phyloP scores from a whole-genome alignment of 2,329 filamentous ascomycete species.

The Coniochaeta pulveracea region DNA sequence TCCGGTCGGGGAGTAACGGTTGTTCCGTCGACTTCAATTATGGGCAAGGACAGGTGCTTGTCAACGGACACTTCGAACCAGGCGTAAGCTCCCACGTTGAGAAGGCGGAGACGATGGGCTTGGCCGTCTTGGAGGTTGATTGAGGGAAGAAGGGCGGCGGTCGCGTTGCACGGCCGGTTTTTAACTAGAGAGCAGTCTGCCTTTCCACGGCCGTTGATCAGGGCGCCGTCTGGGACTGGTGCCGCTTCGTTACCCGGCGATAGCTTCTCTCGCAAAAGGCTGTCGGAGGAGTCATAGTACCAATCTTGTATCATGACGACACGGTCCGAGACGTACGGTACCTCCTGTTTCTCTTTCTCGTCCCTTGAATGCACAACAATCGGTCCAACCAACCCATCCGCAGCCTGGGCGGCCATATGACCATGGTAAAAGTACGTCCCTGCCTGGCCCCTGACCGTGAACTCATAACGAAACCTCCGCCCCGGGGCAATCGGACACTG shows the following conservation, averaged over 20 bases:
- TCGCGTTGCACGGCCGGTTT: conserved; percentile 30
- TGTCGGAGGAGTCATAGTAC: conserved; percentile 46
- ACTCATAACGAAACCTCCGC: conserved; percentile 27
- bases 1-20: conserved; percentile 48
- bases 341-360: conserved; percentile 32
- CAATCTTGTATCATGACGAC: conserved; percentile 58
- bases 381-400: conserved; percentile 55
- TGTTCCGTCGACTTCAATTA: conserved; percentile 63
- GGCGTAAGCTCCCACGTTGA: conserved; percentile 61
- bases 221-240: conserved; percentile 31
- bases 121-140: conserved; percentile 39
- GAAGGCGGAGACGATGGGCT: conserved; percentile 53
- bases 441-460: conserved; percentile 14
- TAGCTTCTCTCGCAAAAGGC: conserved; percentile 23
- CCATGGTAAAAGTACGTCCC: conserved; percentile 27
- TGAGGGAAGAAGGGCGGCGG: conserved; percentile 22
- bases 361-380: conserved; percentile 50
- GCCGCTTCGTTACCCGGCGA: conserved; percentile 28
- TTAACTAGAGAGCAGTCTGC: conserved; percentile 26
- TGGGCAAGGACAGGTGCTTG: conserved; percentile 37
- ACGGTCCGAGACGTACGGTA: conserved; percentile 46
- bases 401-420: conserved; percentile 51
- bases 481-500: conserved; percentile 51
- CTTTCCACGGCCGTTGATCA: conserved; percentile 31
- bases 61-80: conserved; percentile 64